These are phyloP conservation scores for Daldinia sp. DNA, from an alignment of 2,329 filamentous ascomycete species.

Conservation along the genomic window DNA sequence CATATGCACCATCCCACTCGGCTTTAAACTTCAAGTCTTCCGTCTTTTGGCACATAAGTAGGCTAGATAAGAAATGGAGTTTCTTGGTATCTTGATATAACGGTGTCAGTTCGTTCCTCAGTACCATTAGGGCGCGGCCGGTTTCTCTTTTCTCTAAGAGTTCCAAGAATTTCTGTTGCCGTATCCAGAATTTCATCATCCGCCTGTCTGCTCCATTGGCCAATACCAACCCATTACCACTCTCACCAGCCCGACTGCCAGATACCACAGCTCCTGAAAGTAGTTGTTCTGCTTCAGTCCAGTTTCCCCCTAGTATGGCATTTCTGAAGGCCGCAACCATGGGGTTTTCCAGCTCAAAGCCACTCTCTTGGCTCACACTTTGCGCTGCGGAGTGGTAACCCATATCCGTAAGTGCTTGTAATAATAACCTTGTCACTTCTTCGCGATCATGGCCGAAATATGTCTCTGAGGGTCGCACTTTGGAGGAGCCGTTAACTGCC, in stretches of 20 bases:
- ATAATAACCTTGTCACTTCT: conserved; percentile 91
- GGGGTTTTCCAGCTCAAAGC: conserved; percentile 85
- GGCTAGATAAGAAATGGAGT: conserved; percentile 85
- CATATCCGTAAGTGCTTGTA: conserved; percentile 90
- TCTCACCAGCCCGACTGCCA: conserved; percentile 50
- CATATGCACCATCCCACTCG: conserved; percentile 85
- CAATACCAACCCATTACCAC: conserved; percentile 75
- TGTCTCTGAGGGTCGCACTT: conserved; percentile 48
- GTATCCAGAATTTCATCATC: conserved; percentile 86
- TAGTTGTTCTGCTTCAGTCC: conserved; percentile 86
- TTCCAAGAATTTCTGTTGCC: conserved; percentile 96
- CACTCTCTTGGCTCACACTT: conserved; percentile 82
- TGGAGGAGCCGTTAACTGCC: conserved; percentile 67
- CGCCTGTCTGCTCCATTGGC: conserved; percentile 79
- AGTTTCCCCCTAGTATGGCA: conserved; percentile 83
- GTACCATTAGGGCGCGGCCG: conserved; percentile 79
- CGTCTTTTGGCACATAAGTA: conserved; percentile 87
- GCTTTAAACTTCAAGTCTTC: conserved; percentile 83
- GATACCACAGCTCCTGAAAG: conserved; percentile 68
- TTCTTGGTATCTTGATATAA: conserved; percentile 81
- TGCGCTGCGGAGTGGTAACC: conserved; percentile 84
- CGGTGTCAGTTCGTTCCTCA: conserved; percentile 88
- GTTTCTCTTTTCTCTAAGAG: conserved; percentile 83
- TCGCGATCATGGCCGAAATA: conserved; percentile 92
- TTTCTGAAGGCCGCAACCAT: conserved; percentile 87